Evolutionary conservation across 768 basidiomycete species (phyloP).

Genomic region (Boletus rufocinnamomeus): DNA sequence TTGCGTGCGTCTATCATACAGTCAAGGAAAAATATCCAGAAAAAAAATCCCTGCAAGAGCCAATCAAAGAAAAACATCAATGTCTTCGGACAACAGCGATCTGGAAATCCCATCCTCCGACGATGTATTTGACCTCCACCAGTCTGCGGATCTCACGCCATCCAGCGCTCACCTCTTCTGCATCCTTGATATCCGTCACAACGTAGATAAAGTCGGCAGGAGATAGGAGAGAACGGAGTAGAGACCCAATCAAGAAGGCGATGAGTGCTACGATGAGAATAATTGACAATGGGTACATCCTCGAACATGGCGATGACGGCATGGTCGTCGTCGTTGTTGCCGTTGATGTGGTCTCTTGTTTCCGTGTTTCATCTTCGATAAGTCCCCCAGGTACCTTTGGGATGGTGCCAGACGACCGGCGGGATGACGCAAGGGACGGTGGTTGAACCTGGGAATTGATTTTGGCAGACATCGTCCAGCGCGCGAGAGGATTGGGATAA

Average conservation of each 20-base stretch:
- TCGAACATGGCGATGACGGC: slow-evolving; percentile 6
- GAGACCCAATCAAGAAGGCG: slow-evolving; percentile 88
- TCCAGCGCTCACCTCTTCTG: slow-evolving; percentile 51
- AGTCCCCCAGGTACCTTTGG: slow-evolving; percentile 43
- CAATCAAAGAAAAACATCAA: slow-evolving; percentile 26
- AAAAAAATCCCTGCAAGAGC: neutral
- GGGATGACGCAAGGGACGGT: slow-evolving; percentile 25
- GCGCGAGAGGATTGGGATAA: slow-evolving; percentile 58
- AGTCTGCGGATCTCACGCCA: slow-evolving; percentile 88
- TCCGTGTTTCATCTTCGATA: slow-evolving; percentile 17
- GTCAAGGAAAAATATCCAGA: neutral
- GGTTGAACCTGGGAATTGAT: slow-evolving; percentile 19
- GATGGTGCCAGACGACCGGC: slow-evolving; percentile 25
- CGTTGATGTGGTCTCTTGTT: neutral
- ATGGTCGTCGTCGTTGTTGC: slow-evolving; percentile 3
- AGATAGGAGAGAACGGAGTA: slow-evolving; percentile 83
- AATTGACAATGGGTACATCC: slow-evolving; percentile 48
- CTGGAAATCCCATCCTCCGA: slow-evolving; percentile 87
- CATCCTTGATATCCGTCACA: slow-evolving; percentile 56
- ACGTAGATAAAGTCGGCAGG: slow-evolving; percentile 92
- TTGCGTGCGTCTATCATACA: slow-evolving; percentile 13
- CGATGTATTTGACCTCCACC: slow-evolving; percentile 77
- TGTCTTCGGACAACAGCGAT: slow-evolving; percentile 81
- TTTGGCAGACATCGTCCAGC: slow-evolving; percentile 45
- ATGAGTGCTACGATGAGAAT: slow-evolving; percentile 80